Base-by-base conservation (phyloP, 345 rosid species). In the Salix udensis region DNA sequence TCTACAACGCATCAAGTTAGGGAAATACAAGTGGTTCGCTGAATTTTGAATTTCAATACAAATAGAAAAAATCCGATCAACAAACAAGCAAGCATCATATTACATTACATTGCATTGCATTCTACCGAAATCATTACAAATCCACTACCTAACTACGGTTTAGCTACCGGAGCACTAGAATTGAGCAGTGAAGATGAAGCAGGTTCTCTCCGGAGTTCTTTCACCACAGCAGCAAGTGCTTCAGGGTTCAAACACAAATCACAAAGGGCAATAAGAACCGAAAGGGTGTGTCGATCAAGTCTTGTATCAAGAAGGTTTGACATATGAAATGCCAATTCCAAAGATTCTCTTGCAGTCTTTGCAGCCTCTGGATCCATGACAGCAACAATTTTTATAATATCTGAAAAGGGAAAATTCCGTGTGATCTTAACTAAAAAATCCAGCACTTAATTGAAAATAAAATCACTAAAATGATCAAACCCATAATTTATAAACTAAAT, bases 161-260 rank as follows among this genome's bases (percentile, higher is more conserved):
- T 19, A 11, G 53, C 36, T 42, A 61, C n/a, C 9, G 70, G 39
- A n/a, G 72, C 65, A 26, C 36, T 46, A 6, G 70, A 37, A 23
- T 52, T 18, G 14, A 12, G 79, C 26, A 26, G 11, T 0, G 74
- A 73, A 36, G 34, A 24, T 37, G 68, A n/a, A 31, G 36, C 37
- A 37, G 23, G 26, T 24, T 61, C 76, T 39, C 53, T 58, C 28
- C 76, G 34, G 9, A 73, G 68, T 40, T 73, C 68, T 61, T 40
- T 60, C 19, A 61, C 76, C 40, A 73, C 76, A 1, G 76, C 76
- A n/a, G 68, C 67, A 34, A 73, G 21, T n/a, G 76, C 76, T 61
- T 73, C 76, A 24, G 76, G 76, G 53, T 73, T 73, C 67, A 61
- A 24, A 73, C 76, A 58, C 76, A 73, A n/a, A 21, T 73, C 76